Conservation (phyloP, 2,329 filamentous ascomycete species). For the Penicillium carneum region DNA sequence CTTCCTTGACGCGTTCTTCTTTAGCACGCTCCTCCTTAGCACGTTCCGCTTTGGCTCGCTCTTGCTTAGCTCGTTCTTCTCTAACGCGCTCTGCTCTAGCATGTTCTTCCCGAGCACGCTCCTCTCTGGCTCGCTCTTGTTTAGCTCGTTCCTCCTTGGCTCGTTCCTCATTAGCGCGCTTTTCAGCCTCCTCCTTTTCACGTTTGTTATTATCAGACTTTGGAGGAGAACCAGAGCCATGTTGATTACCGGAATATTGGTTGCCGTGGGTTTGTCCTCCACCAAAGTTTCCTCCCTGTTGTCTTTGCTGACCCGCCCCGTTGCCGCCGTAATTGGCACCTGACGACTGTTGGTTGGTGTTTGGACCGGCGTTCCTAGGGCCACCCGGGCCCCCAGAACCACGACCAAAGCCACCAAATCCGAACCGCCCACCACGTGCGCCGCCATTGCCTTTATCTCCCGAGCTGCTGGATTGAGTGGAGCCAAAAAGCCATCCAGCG, state of each 20-base stretch:
- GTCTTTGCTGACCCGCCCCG: slow-evolving; percentile 27
- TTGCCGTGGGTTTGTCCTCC: slow-evolving; percentile 41
- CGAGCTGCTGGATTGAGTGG: slow-evolving; percentile 61
- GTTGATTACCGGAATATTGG: slow-evolving; percentile 47
- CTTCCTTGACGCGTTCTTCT: slow-evolving; percentile 33
- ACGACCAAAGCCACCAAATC: slow-evolving; percentile 33
- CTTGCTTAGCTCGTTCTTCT: slow-evolving; percentile 26
- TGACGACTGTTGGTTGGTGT: slow-evolving; percentile 32
- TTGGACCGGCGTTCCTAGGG: slow-evolving; percentile 30
- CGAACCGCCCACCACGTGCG: slow-evolving; percentile 34
- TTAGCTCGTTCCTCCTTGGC: slow-evolving; percentile 35
- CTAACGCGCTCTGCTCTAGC: slow-evolving; percentile 39
- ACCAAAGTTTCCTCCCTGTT: slow-evolving; percentile 42
- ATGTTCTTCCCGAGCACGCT: slow-evolving; percentile 38
- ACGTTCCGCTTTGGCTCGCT: slow-evolving; percentile 24
- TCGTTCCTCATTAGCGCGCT: slow-evolving; percentile 39
- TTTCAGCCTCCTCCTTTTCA: slow-evolving; percentile 30
- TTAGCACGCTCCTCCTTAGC: slow-evolving; percentile 40
- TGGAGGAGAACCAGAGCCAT: slow-evolving; percentile 38
- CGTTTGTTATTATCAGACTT: slow-evolving; percentile 24
- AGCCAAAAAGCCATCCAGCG: slow-evolving; percentile 78
- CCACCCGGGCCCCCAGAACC: slow-evolving; percentile 28
- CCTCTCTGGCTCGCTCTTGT: slow-evolving; percentile 20
- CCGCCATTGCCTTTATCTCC: slow-evolving; percentile 44
- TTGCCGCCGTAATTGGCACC: slow-evolving; percentile 37